phyloP scores from a whole-genome alignment of 768 basidiomycete species.

The Kwoniella sp. region DNA sequence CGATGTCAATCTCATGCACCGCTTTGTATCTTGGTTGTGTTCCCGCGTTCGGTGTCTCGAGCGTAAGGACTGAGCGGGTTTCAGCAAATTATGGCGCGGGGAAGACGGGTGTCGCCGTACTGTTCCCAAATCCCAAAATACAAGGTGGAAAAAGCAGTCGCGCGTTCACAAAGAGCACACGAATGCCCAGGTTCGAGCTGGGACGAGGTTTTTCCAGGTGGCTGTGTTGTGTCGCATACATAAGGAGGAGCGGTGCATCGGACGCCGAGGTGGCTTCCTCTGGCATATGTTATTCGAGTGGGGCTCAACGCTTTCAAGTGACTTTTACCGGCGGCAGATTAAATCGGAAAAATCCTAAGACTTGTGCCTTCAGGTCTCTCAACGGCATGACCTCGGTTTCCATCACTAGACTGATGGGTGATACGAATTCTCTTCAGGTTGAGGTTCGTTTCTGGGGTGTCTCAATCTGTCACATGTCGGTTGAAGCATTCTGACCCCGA shows the following conservation, averaged over 20 bases:
- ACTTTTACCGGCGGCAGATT: neutral
- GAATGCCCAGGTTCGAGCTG: neutral
- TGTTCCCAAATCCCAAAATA: neutral
- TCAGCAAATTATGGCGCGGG: neutral
- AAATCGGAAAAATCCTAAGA: neutral
- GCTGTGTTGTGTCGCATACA: neutral
- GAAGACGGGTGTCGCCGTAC: neutral
- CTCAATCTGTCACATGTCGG: too few species aligned
- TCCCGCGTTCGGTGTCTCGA: neutral
- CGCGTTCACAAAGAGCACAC: neutral
- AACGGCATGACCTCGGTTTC: too few species aligned
- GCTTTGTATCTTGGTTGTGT: neutral
- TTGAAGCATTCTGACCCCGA: too few species aligned
- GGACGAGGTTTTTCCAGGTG: neutral
- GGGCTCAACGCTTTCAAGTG: neutral
- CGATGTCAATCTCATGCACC: neutral
- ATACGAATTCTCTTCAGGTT: too few species aligned
- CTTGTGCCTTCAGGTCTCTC: too few species aligned
- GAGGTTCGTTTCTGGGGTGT: too few species aligned
- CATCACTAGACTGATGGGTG: too few species aligned
- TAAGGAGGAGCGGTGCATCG: too few species aligned
- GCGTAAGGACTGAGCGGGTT: neutral
- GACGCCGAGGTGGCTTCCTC: neutral
- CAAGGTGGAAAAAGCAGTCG: neutral
- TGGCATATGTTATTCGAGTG: neutral